Evolutionary conservation across 768 basidiomycete species (phyloP).

Genomic region (Boletellus emodensis): DNA sequence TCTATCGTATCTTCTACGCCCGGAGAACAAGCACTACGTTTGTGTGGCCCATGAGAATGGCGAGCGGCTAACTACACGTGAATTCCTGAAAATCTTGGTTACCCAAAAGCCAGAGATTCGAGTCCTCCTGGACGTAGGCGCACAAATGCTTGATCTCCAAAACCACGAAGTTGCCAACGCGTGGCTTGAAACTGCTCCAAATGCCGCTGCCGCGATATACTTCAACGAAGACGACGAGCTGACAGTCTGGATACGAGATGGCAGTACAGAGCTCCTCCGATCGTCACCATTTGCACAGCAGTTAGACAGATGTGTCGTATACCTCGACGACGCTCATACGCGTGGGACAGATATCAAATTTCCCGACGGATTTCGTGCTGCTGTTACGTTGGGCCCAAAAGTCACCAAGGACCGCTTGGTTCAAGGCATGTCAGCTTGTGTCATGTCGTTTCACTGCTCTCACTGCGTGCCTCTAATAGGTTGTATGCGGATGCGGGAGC

Average conservation of each 20-base stretch:
- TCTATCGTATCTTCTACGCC: slow-evolving; percentile 14
- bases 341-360: slow-evolving; percentile 18
- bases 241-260: slow-evolving; percentile 33
- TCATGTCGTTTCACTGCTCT: background rate
- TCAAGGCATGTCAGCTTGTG: slow-evolving; percentile 4
- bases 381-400: slow-evolving; percentile 13
- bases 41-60: background rate
- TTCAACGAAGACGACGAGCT: slow-evolving; percentile 16
- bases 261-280: slow-evolving; percentile 32
- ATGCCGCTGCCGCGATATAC: slow-evolving; percentile 22
- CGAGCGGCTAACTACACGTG: slow-evolving; percentile 8
- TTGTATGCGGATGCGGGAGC: slow-evolving; percentile 53
- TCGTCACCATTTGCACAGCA: slow-evolving; percentile 25
- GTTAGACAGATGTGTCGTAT: slow-evolving; percentile 7
- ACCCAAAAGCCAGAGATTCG: slow-evolving; percentile 31
- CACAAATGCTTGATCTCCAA: slow-evolving; percentile 47
- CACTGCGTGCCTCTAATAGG: slow-evolving; percentile 29
- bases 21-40: slow-evolving; percentile 19
- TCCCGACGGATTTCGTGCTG: slow-evolving; percentile 10
- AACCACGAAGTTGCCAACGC: slow-evolving; percentile 36
- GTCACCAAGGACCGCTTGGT: slow-evolving; percentile 15
- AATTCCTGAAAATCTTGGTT: slow-evolving; percentile 31
- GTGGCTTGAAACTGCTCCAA: slow-evolving; percentile 33
- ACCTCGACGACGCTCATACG: slow-evolving; percentile 16
- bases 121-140: slow-evolving; percentile 50